phyloP scores from a whole-genome alignment of 495 filamentous ascomycete species.

The Hypoxylon cercidicola region DNA sequence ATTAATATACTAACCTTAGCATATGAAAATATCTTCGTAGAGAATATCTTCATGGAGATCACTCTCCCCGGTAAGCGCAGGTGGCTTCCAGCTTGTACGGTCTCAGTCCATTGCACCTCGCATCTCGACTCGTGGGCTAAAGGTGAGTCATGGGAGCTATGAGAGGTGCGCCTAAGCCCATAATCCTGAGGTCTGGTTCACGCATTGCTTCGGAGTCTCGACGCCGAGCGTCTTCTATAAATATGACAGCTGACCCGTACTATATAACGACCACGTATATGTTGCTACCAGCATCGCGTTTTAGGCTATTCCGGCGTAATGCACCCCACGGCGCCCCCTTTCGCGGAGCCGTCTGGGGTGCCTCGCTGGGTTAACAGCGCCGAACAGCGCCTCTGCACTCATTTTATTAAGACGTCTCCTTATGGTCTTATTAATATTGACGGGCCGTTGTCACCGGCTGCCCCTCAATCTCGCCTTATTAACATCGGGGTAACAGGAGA shows the following conservation, averaged over 20 bases:
- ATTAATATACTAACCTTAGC: no score
- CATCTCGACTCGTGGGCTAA: not conserved
- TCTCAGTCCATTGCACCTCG: not conserved
- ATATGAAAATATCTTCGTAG: not conserved
- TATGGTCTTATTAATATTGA: conserved; percentile 30
- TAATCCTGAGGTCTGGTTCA: conserved; percentile 1
- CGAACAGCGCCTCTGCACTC: conserved; percentile 9
- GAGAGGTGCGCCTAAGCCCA: conserved; percentile 15
- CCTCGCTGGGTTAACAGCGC: conserved; percentile 4
- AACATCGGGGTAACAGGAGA: conserved; percentile 10
- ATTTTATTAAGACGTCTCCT: not conserved
- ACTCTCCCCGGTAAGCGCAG: not conserved
- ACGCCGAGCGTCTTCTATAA: conserved; percentile 35
- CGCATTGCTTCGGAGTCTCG: conserved; percentile 21
- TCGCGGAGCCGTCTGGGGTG: conserved; percentile 29
- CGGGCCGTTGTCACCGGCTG: conserved; percentile 31
- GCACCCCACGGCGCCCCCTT: conserved; percentile 30
- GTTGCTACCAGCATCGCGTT: conserved; percentile 19
- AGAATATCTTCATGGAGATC: not conserved
- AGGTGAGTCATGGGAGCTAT: not conserved
- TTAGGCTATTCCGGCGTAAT: conserved; percentile 37
- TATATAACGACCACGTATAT: conserved; percentile 34
- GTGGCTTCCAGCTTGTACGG: not conserved
- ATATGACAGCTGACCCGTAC: conserved; percentile 20
- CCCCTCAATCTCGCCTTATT: conserved; percentile 31